Percentiles rank a stretch among this genome's conserved stretches.
These are phyloP conservation scores for Annona squamosa DNA, from an alignment of 164 flowering plant genomes.

Conservation along the genomic window DNA sequence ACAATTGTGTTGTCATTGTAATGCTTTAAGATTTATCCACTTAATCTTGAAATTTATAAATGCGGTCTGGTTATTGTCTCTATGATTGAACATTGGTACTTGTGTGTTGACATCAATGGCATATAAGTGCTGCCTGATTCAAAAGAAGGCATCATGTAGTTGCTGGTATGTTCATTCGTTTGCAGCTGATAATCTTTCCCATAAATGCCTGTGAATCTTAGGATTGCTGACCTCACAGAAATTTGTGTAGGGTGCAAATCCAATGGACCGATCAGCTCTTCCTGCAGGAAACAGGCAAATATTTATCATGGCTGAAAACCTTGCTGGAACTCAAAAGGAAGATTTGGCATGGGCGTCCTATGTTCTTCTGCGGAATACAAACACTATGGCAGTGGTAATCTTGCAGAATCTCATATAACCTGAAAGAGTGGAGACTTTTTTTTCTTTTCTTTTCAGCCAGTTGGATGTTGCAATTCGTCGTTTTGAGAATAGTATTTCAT, in stretches of 20 bases:
- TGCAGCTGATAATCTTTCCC: not conserved
- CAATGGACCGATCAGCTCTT: conserved; percentile 34
- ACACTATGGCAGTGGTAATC: conserved; percentile 62
- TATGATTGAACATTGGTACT: too few species aligned
- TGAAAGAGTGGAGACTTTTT: not conserved
- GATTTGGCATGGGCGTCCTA: conserved; percentile 93
- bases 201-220: not conserved
- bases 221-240: conserved; percentile 6
- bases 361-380: conserved; percentile 70
- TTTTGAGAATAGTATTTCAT: not conserved
- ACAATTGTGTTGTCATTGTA: too few species aligned
- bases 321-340: conserved; percentile 42
- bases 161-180: too few species aligned
- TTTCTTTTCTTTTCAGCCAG: not conserved
- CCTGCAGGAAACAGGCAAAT: conserved; percentile 65
- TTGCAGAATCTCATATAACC: conserved; percentile 1
- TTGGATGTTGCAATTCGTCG: not conserved
- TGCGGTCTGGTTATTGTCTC: too few species aligned
- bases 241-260: conserved; percentile 52
- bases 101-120: too few species aligned
- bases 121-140: too few species aligned
- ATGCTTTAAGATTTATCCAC: too few species aligned
- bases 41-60: too few species aligned
- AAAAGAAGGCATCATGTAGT: too few species aligned
- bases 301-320: conserved; percentile 58